A percentile compares a stretch with the other conserved stretches of the same genome.
Conservation (phyloP, 257 asterid species). For the Craterostigma plantagineum region DNA sequence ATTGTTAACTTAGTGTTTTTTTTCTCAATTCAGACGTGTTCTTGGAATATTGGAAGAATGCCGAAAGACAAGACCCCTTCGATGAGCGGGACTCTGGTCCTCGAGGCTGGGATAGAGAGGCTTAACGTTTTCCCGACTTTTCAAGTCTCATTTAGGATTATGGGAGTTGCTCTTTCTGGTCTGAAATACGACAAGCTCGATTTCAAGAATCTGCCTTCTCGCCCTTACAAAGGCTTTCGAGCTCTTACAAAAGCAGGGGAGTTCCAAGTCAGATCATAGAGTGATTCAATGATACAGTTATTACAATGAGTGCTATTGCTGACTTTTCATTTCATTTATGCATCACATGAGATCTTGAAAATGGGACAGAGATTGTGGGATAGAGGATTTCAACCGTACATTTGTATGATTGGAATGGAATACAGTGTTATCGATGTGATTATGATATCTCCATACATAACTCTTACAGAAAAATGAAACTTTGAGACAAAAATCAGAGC, state of each 20-base stretch:
- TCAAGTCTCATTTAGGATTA: constrained; percentile 53
- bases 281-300: too few relatives aligned
- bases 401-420: too few relatives aligned
- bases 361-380: too few relatives aligned
- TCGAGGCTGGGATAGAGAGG: constrained; percentile 59
- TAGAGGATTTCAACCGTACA: too few relatives aligned
- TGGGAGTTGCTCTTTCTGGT: constrained; percentile 91
- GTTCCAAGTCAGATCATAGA: constrained; percentile 61
- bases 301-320: too few relatives aligned
- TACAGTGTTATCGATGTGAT: too few relatives aligned
- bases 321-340: too few relatives aligned
- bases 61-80: constrained; percentile 91
- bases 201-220: constrained; percentile 38
- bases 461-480: too few relatives aligned
- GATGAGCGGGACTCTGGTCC: constrained; percentile 58
- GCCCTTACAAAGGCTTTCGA: constrained; percentile 82
- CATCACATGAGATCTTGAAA: too few relatives aligned
- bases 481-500: too few relatives aligned
- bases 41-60: constrained; percentile 79
- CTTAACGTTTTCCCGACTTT: constrained; percentile 73
- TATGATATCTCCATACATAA: neutral
- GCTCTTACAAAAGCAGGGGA: constrained; percentile 76
- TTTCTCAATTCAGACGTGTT: constrained; percentile 38
- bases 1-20: neutral
- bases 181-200: constrained; percentile 70